Percentiles rank a stretch among this genome's conserved stretches.
Evolutionary conservation across 345 rosid genomes (phyloP).

Genomic region (Populus nigra): DNA sequence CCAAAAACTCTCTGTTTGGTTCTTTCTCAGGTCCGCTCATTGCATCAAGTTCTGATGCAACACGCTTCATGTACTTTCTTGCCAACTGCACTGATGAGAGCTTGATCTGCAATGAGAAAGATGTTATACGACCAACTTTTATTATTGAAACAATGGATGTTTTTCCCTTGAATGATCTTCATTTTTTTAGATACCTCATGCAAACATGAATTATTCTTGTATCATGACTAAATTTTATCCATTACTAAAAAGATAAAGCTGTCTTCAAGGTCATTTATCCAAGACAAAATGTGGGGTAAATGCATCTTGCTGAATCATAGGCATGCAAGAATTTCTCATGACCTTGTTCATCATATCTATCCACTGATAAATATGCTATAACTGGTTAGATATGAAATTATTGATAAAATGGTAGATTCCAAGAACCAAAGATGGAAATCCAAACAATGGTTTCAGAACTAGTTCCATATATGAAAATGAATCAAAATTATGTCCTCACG

Average conservation of each 20-base stretch:
- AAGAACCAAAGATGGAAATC: neutral
- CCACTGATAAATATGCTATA: neutral
- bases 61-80: conserved; percentile 94
- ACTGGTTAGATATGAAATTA: neutral
- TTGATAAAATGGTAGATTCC: neutral
- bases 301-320: neutral
- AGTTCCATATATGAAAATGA: neutral
- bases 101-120: conserved; percentile 65
- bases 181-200: neutral
- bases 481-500: neutral
- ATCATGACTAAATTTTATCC: neutral
- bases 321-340: neutral
- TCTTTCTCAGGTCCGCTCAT: conserved; percentile 76
- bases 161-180: neutral
- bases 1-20: conserved; percentile 87
- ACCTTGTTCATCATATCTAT: neutral
- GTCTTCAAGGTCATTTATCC: neutral
- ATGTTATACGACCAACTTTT: neutral
- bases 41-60: conserved; percentile 78
- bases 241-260: neutral
- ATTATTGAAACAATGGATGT: neutral
- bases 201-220: neutral
- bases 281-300: neutral
- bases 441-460: neutral
- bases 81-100: conserved; percentile 93